Base-by-base conservation (phyloP, 768 basidiomycete species). In the Heimioporus sp. region DNA sequence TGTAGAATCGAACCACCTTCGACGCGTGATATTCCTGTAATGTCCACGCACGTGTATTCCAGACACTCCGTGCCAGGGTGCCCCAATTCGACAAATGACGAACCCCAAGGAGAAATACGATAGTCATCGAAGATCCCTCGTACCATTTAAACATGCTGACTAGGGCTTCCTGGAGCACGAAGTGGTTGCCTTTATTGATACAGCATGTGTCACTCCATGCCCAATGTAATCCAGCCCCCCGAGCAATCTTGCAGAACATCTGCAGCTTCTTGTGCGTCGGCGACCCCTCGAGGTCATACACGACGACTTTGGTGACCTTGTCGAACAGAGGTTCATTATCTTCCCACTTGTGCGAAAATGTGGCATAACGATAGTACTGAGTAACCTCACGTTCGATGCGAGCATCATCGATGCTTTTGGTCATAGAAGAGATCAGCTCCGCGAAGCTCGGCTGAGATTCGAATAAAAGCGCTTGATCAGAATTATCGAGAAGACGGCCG, bases 1-100 rank as follows among this genome's bases (percentile, higher is more conserved):
- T 46, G 34, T 59, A 59, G 39, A 59, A 55, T 11, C 31, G 42
- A n/a, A 60, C 42, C 5, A 41, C 48, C 13, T 41, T 52, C 24
- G 58, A 48, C 6, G 56, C 56, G 4, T 52, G 48, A 17, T 59
- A 58, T 46, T 59, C 57, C 19, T 59, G 55, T 2, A 56, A 17
- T 10, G 53, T 48, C 46, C 43, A 49, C 1, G 5, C 46, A 0
- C 49, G 35, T 8, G 43, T 48, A 15, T 47, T 43, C 57, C 51
- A 56, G 6, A 39, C 15, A 11, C 54, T 49, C 17, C 5, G 30
- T 10, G 13, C 2, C 5, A 57, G 42, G 17, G 32, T 45, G 1
- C 48, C 47, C 5, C 19, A 34, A 5, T n/a, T 9, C 5, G 55
- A 53, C 1, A n/a, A 38, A 6, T n/a, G 40, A 11, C 4, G 43